Conservation (phyloP, 495 filamentous ascomycete genomes). For the Aspergillus cavernicola region DNA sequence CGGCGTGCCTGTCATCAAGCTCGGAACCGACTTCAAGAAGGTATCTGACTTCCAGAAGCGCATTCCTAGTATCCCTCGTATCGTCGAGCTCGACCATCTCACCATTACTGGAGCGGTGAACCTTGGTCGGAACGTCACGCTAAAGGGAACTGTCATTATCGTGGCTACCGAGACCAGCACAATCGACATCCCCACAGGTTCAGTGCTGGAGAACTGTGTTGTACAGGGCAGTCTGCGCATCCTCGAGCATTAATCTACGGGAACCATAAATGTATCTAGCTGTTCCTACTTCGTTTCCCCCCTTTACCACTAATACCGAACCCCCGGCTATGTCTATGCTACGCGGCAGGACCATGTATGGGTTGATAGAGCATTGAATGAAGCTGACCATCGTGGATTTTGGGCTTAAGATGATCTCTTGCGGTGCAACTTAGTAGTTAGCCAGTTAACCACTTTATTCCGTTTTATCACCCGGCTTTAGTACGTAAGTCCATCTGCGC, state of each 20-base stretch:
- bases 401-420: too few relatives aligned
- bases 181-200: constrained; percentile 95
- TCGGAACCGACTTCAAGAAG: constrained; percentile 99
- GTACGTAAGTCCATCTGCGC: too few relatives aligned
- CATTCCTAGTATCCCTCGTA: constrained; percentile 93
- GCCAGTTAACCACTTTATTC: too few relatives aligned
- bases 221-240: constrained; percentile 96
- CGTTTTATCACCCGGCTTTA: too few relatives aligned
- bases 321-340: background rate
- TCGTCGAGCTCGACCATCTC: constrained; percentile 95
- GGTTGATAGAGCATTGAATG: too few relatives aligned
- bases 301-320: background rate
- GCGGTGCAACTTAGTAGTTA: too few relatives aligned
- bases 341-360: too few relatives aligned
- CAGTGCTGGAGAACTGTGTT: constrained; percentile 96
- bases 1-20: constrained; percentile 98
- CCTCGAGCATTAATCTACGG: constrained; percentile 71
- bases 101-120: constrained; percentile 97
- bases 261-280: constrained; percentile 2
- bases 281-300: background rate
- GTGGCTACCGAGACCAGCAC: constrained; percentile 97
- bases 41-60: constrained; percentile 99
- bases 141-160: constrained; percentile 99
- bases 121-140: constrained; percentile 86
- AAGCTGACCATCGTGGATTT: too few relatives aligned